Conservation (phyloP, 2,329 filamentous ascomycete genomes). For the Aspergillus felis region DNA sequence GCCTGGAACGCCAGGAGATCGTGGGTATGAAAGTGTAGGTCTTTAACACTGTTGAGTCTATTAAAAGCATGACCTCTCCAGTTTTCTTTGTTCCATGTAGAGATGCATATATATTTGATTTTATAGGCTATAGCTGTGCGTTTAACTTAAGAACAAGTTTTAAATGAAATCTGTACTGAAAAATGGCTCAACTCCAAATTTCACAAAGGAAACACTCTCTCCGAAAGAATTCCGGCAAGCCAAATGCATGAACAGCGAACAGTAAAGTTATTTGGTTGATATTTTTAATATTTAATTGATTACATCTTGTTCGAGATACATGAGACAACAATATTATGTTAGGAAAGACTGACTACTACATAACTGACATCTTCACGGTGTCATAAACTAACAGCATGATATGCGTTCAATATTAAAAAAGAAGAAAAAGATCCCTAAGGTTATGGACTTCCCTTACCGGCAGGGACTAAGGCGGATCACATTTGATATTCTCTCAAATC, state of each 20-base stretch:
- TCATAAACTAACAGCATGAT: not conserved
- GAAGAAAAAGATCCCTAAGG: not conserved
- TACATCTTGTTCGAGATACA: not conserved
- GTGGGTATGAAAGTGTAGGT: not conserved
- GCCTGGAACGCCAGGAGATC: not conserved
- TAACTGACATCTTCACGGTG: not conserved
- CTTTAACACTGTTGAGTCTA: not conserved
- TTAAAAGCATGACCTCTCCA: not conserved
- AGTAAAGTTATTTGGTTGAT: not conserved
- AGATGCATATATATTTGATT: not conserved
- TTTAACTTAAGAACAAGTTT: not conserved
- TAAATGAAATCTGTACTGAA: too few relatives aligned
- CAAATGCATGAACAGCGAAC: not conserved
- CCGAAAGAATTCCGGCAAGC: not conserved
- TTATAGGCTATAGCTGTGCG: not conserved
- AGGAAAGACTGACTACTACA: not conserved
- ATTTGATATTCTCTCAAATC: not conserved
- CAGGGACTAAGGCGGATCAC: not conserved
- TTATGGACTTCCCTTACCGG: not conserved
- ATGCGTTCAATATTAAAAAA: not conserved
- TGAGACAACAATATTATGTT: not conserved
- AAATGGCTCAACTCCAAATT: not conserved
- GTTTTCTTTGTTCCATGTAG: not conserved
- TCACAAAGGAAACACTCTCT: not conserved
- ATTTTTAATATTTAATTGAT: not conserved